A percentile compares a stretch with the other conserved stretches of the same genome.
Evolutionary conservation across 2,329 filamentous ascomycete species (phyloP).

Genomic region (Colletotrichum cereale): DNA sequence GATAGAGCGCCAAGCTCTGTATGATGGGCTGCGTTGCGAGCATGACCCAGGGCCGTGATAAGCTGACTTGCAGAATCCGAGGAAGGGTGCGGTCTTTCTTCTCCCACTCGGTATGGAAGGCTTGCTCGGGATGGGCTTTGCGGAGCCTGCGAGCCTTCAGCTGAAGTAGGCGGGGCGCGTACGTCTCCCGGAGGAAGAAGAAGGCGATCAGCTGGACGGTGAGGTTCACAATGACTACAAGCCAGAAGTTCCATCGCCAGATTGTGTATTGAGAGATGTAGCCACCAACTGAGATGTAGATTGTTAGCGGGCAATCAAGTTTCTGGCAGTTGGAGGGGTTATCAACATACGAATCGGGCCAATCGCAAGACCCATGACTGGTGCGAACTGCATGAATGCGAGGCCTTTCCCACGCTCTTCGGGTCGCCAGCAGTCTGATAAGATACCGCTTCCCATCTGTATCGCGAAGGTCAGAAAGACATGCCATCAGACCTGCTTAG

Average conservation of each 20-base stretch:
- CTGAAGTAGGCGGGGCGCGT: constrained; percentile 51
- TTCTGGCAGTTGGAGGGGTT: not conserved
- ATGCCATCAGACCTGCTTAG: not conserved
- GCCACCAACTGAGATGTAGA: constrained; percentile 48
- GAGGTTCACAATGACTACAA: constrained; percentile 56
- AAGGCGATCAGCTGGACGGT: constrained; percentile 51
- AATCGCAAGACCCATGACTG: constrained; percentile 54
- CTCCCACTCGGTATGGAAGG: constrained; percentile 54
- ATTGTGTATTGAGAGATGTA: constrained; percentile 51
- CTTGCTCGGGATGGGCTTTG: constrained; percentile 46
- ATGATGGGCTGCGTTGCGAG: constrained; percentile 71
- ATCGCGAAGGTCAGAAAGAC: constrained; percentile 55
- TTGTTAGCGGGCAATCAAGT: not conserved
- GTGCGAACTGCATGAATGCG: constrained; percentile 54
- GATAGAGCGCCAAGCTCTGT: constrained; percentile 66
- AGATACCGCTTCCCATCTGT: constrained; percentile 60
- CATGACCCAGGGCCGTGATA: constrained; percentile 68
- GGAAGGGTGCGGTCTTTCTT: constrained; percentile 48
- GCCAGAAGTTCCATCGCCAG: constrained; percentile 63
- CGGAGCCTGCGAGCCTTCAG: constrained; percentile 50
- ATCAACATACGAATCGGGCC: constrained; percentile 59
- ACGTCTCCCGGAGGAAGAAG: constrained; percentile 54
- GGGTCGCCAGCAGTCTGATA: constrained; percentile 60
- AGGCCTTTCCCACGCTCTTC: constrained; percentile 59
- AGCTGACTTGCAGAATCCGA: constrained; percentile 48